Base-by-base conservation (phyloP, 2,329 filamentous ascomycete species). In the Periconia sp. region DNA sequence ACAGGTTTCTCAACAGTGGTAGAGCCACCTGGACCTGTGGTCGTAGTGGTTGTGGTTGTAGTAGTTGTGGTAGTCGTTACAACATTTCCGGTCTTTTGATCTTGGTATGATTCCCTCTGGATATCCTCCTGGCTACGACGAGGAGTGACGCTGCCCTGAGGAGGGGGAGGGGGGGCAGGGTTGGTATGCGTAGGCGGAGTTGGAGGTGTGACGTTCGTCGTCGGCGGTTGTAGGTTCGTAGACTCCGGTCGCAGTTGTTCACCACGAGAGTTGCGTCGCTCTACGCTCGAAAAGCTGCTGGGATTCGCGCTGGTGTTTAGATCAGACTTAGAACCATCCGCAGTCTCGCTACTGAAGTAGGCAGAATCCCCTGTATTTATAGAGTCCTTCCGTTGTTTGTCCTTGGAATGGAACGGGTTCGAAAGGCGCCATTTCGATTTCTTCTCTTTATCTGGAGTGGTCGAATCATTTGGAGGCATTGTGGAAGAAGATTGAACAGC, bases 341-440 rank as follows among this genome's bases (percentile, higher is more conserved):
- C 48, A 9, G 49, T 36, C 41, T 69, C 66, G 40, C 62, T 67
- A 42, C 63, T 65, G 12, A 45, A 61, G 35, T 69, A 69, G 10
- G 66, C 59, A 5, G 66, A 69, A 40, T 69, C 66, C 9, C 48
- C 54, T 10, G 55, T 50, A 15, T 51, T 51, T n/a, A 46, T 36
- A 4, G 46, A 46, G 3, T 32, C 41, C 9, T 59, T 51, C 32
- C 47, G 52, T 11, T 63, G 52, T 43, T 67, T 67, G 21, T 66
- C 63, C 44, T 67, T 68, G 13, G 60, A 61, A 34, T 68, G 63
- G 41, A 68, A 69, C 3, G 63, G 63, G 18, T 67, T 68, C 8
- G 66, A 69, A 18, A 68, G 54, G 13, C 63, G 61, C 57, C 62
- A 69, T 51, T 65, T 67, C 7, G 66, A 69, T 24, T 56, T 61